Percentiles rank a stretch among this genome's conserved stretches.
Conservation (phyloP, 495 filamentous ascomycete genomes). For the Talaromyces liani region DNA sequence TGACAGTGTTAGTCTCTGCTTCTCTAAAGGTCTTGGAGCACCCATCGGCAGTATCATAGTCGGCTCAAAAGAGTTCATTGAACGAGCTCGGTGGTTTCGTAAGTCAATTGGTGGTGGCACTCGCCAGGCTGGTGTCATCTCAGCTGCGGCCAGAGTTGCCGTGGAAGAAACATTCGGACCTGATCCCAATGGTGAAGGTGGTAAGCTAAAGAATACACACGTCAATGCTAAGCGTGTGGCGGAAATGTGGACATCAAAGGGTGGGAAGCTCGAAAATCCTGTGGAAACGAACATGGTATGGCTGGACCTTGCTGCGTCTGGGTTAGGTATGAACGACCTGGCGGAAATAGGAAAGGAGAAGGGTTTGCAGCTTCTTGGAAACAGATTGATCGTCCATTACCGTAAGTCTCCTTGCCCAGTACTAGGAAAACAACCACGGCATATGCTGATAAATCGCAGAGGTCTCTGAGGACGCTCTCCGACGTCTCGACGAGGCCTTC, state of each 20-base stretch:
- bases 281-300: conserved; percentile 91
- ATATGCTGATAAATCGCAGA: conserved; percentile 29
- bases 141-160: conserved; percentile 38
- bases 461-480: conserved; percentile 36
- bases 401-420: conserved; percentile 23
- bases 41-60: conserved; percentile 79
- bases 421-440: not conserved
- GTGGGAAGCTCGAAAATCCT: conserved; percentile 35
- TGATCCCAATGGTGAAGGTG: conserved; percentile 52
- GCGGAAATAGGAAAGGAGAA: conserved; percentile 30
- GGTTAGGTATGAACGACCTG: conserved; percentile 35
- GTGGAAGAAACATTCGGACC: conserved; percentile 55
- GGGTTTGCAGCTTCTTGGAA: conserved; percentile 31
- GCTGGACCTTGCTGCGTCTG: conserved; percentile 60
- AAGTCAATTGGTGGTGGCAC: conserved; percentile 82
- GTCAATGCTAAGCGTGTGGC: conserved; percentile 56
- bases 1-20: conserved; percentile 77
- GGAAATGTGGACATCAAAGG: conserved; percentile 51
- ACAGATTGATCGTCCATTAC: conserved; percentile 38
- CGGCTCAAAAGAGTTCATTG: conserved; percentile 56
- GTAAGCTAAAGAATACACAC: conserved; percentile 56
- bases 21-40: conserved; percentile 84
- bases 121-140: conserved; percentile 54
- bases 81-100: conserved; percentile 68
- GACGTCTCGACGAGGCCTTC: conserved; percentile 33